Evolutionary conservation across 805 yeast genomes (phyloP), one percentile per base, ranked within the genome.

Genomic region (Ogataea neopini): DNA sequence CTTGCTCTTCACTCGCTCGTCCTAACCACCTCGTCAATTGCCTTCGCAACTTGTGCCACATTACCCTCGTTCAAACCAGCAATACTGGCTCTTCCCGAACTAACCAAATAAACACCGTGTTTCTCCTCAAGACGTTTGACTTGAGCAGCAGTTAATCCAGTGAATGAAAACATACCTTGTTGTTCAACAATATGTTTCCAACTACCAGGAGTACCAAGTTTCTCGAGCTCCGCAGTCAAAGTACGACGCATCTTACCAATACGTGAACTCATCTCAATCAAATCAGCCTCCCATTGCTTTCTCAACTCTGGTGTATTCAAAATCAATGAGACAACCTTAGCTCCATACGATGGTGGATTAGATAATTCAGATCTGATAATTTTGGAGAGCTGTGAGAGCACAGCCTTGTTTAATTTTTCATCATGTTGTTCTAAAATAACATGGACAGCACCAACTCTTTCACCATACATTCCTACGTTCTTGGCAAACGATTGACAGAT

Each of bases 391-490:
- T 92, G 97, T 2, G 96, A 81, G 47, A 72, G 67, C 51, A 91
- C 74, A 17, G 91, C 88, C 17, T 61, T 64, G 53, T 75, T 75
- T 48, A 81, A 74, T 3, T 64, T 62, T 1, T 68, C 59, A 49
- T 70, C 65, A 19, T 69, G 60, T 30, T 69, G 68, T 29, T 81
- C 78, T 20, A 83, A 65, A 9, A 88, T 79, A 19, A 91, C 66
- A 63, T 91, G 97, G 67, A 92, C 79, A 20, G 94, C 95, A 53
- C 99, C 99, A 28, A 86, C 89, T 74, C 99, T 86, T 75, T 92
- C 98, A 68, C 98, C 98, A 65, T 92, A 92, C 82, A 92, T 84
- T 56, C 98, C 98, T 62, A 87, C 87, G 71, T 94, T 92, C 70
- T 92, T 92, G 47, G 98, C 96, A 69, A 92, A 92, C 8, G 97